Percentiles rank a stretch among this genome's conserved stretches.
phyloP scores from a whole-genome alignment of 257 asterid species.

The Orobanche coerulescens region DNA sequence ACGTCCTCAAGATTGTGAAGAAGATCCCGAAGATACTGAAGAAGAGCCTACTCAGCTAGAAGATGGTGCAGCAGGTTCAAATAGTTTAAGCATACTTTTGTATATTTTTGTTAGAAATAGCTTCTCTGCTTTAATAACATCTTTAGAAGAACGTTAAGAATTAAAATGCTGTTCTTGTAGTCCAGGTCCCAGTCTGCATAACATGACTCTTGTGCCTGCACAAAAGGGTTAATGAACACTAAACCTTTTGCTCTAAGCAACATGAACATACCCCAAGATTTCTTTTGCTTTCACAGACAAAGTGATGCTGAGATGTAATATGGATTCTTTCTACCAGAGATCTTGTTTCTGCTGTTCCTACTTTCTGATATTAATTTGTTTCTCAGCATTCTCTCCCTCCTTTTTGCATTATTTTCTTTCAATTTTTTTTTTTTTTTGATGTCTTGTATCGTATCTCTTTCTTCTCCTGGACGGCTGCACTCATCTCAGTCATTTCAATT shows the following conservation, averaged over 20 bases:
- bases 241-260: background rate
- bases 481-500: slow-evolving; percentile 15
- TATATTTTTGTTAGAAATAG: background rate
- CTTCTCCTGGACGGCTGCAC: slow-evolving; percentile 21
- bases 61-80: slow-evolving; percentile 28
- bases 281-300: background rate
- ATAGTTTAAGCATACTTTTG: background rate
- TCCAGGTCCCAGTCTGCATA: background rate
- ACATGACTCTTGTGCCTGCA: background rate
- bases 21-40: slow-evolving; percentile 10
- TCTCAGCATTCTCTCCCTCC: too few relatives aligned
- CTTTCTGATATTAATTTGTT: slow-evolving; percentile 7
- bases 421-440: background rate
- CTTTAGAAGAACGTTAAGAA: too few relatives aligned
- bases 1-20: slow-evolving; percentile 8
- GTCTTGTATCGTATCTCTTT: slow-evolving; percentile 4
- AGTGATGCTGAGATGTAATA: background rate
- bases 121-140: background rate
- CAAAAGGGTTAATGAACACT: background rate
- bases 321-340: background rate
- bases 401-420: too few relatives aligned
- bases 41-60: slow-evolving; percentile 23
- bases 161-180: background rate
- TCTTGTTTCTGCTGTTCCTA: slow-evolving; percentile 12
- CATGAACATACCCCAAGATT: slow-evolving; percentile 7